These are phyloP conservation scores for Talaromyces atroroseus DNA, from an alignment of 2,329 filamentous ascomycete species.

Conservation along the genomic window DNA sequence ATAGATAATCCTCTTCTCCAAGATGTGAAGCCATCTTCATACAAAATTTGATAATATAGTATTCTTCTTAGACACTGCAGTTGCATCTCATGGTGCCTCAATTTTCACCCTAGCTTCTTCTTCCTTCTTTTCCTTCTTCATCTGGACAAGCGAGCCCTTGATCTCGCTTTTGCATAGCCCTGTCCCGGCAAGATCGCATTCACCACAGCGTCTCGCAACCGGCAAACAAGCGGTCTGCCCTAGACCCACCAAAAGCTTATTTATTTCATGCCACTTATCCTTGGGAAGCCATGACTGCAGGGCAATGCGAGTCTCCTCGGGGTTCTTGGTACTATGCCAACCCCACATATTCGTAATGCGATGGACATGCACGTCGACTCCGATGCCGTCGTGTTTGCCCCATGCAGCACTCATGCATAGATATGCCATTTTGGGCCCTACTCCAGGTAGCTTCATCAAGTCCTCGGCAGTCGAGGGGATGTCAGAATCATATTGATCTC, in stretches of 20 bases:
- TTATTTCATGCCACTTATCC: slow-evolving; percentile 89
- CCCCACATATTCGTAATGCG: slow-evolving; percentile 92
- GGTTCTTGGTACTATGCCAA: slow-evolving; percentile 75
- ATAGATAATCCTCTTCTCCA: too few relatives aligned
- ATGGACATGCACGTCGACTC: slow-evolving; percentile 92
- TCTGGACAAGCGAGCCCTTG: slow-evolving; percentile 56
- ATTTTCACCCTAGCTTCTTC: slow-evolving; percentile 2
- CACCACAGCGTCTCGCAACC: slow-evolving; percentile 72
- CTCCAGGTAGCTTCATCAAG: slow-evolving; percentile 72
- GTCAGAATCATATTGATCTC: slow-evolving; percentile 65
- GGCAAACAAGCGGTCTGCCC: slow-evolving; percentile 83
- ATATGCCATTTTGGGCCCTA: slow-evolving; percentile 93
- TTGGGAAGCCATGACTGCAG: slow-evolving; percentile 77
- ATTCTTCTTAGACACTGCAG: too few relatives aligned
- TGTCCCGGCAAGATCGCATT: slow-evolving; percentile 71
- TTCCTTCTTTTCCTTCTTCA: slow-evolving; percentile 41
- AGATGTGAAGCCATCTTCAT: too few relatives aligned
- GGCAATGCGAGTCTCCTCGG: slow-evolving; percentile 72
- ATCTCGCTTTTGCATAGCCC: slow-evolving; percentile 73
- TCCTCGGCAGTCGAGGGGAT: slow-evolving; percentile 75
- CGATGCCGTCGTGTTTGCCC: slow-evolving; percentile 69
- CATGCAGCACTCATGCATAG: slow-evolving; percentile 74
- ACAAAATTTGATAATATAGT: not conserved
- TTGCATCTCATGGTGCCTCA: not conserved
- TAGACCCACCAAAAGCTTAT: slow-evolving; percentile 78